A percentile compares a stretch with the other conserved stretches of the same genome.
Conservation (phyloP, 805 yeast genomes). For the Myxozyma sirexii region DNA sequence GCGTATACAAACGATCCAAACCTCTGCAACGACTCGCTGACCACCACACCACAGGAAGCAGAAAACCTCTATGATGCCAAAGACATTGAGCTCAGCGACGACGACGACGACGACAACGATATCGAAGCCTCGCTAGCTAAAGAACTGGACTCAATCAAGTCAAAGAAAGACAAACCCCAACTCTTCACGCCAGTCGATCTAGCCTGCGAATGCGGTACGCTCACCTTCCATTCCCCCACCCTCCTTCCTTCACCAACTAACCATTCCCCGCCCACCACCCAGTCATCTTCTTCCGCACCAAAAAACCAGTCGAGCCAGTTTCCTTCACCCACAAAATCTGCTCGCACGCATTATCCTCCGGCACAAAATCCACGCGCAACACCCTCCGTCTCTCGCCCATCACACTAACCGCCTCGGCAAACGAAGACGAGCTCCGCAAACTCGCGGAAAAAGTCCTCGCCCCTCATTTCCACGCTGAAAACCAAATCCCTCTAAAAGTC, state of each 20-base stretch:
- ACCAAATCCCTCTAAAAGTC: slow-evolving; percentile 32
- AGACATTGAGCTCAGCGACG: slow-evolving; percentile 39
- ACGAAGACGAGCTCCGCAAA: slow-evolving; percentile 64
- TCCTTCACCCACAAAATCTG: slow-evolving; percentile 67
- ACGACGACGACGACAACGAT: slow-evolving; percentile 41
- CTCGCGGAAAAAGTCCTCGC: slow-evolving; percentile 61
- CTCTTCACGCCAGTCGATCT: slow-evolving; percentile 62
- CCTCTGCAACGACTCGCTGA: too few relatives aligned
- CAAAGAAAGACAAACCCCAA: slow-evolving; percentile 46
- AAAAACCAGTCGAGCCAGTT: slow-evolving; percentile 79
- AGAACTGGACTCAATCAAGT: slow-evolving; percentile 54
- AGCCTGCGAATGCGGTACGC: slow-evolving; percentile 78
- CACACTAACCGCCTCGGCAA: slow-evolving; percentile 70
- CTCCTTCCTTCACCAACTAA: background rate
- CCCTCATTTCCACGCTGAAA: slow-evolving; percentile 65
- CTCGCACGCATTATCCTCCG: slow-evolving; percentile 55
- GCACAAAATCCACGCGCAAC: slow-evolving; percentile 62
- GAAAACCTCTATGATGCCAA: slow-evolving; percentile 31
- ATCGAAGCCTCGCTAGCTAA: slow-evolving; percentile 31
- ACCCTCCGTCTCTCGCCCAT: slow-evolving; percentile 83
- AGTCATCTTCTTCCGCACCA: slow-evolving; percentile 78
- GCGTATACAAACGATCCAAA: too few relatives aligned
- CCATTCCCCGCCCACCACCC: too few relatives aligned
- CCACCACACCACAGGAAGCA: slow-evolving; percentile 31
- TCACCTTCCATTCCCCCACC: too few relatives aligned